Evolutionary conservation across 306 rosid genomes (phyloP).

Genomic region (Morella rubra): DNA sequence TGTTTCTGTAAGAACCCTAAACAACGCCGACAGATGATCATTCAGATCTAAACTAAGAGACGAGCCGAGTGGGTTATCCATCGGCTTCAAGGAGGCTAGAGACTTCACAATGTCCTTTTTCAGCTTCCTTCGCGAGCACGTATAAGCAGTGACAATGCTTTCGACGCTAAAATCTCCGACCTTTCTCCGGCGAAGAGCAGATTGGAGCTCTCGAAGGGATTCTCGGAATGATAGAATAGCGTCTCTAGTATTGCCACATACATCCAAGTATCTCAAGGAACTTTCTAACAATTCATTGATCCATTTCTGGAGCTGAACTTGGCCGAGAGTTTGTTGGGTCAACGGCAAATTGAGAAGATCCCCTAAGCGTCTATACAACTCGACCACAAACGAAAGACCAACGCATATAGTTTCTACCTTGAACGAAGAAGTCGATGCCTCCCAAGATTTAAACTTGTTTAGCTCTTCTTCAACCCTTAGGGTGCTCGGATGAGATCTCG

Average conservation of each 20-base stretch:
- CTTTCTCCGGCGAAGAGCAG: constrained; percentile 56
- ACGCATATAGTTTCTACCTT: constrained; percentile 35
- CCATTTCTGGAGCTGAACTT: constrained; percentile 52
- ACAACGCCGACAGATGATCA: constrained; percentile 46
- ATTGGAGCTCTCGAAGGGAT: constrained; percentile 51
- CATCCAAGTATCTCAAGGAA: constrained; percentile 55
- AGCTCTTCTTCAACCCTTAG: constrained; percentile 47
- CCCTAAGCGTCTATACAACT: constrained; percentile 44
- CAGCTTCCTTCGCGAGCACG: constrained; percentile 41
- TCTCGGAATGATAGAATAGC: constrained; percentile 39
- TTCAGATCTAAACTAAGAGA: constrained; percentile 33
- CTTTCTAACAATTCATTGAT: constrained; percentile 54
- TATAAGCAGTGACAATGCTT: constrained; percentile 34
- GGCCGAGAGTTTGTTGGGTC: constrained; percentile 58
- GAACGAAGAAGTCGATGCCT: constrained; percentile 37
- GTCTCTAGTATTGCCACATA: constrained; percentile 53
- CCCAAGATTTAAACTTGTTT: constrained; percentile 51
- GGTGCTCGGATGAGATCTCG: constrained; percentile 77
- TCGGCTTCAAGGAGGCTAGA: constrained; percentile 39
- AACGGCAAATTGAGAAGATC: constrained; percentile 54
- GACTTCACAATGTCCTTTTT: constrained; percentile 43
- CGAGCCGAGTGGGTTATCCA: constrained; percentile 33
- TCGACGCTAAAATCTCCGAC: constrained; percentile 47
- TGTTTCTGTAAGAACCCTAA: constrained; percentile 62
- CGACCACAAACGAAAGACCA: constrained; percentile 45